Base-by-base conservation (phyloP, 805 yeast species). In the Candida boleticola region DNA sequence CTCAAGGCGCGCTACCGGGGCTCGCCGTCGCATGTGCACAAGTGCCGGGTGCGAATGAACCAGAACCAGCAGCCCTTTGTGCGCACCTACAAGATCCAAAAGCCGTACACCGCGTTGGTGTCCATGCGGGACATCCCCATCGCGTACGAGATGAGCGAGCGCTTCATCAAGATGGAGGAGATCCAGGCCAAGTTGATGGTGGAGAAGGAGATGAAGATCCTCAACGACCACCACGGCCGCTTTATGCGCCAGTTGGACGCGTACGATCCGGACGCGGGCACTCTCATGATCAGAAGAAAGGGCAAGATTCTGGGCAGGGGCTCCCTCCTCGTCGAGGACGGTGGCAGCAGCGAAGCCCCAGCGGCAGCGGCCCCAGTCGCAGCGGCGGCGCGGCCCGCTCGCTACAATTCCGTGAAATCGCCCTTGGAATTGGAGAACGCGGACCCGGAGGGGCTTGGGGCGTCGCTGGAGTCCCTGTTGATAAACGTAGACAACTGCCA, bases 71-170 rank as follows among this genome's bases (percentile, higher is more conserved):
- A 21, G 7, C 19, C 17, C 9, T 41, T 40, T 36, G 32, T 35
- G 29, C 50, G 44, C 13, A 49, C 40, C 31, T 39, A 9, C 27
- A 36, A 18, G 32, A 37, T 47, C 17, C 39, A 35, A 27, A 50
- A 48, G 20, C 31, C 36, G 1, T 48, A 47, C 26, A 44, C 47
- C 18, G 40, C 50, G 16, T 50, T 74, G 23, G 42, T 68, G 2
- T 50, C 58, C 11, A 74, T 76, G 51, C 57, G 61, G 22, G 74
- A 76, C 10, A 57, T 80, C 7, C 85, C 85, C 1, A 64, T 66
- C 3, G 76, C 82, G 1, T 58, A 64, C 44, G 86, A 81, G 49
- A 65, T 80, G 64, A 72, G 75, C 45, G 66, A 65, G 5, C 55
- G 54, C 16, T 73, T 65, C 42, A 51, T 74, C 1, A 53, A 57